Percentiles rank a stretch among this genome's conserved stretches.
phyloP scores from a whole-genome alignment of 257 asterid species.

The Gentiana dahurica region DNA sequence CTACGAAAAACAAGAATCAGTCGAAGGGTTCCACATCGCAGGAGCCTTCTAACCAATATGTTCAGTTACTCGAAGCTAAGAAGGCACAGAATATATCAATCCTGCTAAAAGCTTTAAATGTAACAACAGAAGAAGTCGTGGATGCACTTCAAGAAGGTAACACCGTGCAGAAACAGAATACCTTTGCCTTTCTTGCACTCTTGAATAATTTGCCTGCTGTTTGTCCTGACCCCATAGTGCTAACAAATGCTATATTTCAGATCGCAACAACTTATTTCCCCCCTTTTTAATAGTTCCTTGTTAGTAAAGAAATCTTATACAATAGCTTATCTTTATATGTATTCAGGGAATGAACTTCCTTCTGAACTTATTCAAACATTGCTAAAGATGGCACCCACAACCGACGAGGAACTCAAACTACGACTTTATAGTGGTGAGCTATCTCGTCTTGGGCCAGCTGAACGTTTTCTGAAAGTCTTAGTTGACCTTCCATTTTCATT shows the following conservation, averaged over 20 bases:
- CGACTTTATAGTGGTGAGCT: constrained; percentile 62
- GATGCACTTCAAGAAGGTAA: constrained; percentile 86
- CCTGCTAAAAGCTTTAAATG: constrained; percentile 70
- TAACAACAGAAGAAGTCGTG: constrained; percentile 81
- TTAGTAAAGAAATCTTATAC: not conserved
- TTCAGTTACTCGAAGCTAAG: constrained; percentile 63
- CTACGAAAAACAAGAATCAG: constrained; percentile 39
- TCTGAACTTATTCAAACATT: constrained; percentile 63
- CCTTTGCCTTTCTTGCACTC: too few relatives aligned
- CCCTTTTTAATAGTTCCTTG: too few relatives aligned
- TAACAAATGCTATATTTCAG: too few relatives aligned
- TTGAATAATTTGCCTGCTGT: too few relatives aligned
- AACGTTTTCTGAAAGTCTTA: constrained; percentile 73
- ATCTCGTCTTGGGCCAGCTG: constrained; percentile 74
- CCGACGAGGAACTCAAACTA: constrained; percentile 75
- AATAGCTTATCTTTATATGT: constrained; percentile 10
- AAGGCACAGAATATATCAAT: constrained; percentile 77
- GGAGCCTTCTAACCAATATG: constrained; percentile 31
- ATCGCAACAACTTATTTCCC: too few relatives aligned
- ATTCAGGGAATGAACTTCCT: constrained; percentile 81
- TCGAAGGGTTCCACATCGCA: constrained; percentile 35
- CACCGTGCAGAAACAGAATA: too few relatives aligned
- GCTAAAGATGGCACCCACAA: constrained; percentile 74
- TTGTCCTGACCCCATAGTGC: too few relatives aligned
- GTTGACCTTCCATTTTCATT: constrained; percentile 73